Evolutionary conservation across 139 green algal species (phyloP), one percentile per base, ranked within the genome.

Genomic region (Zygnema circumcarinatum): DNA sequence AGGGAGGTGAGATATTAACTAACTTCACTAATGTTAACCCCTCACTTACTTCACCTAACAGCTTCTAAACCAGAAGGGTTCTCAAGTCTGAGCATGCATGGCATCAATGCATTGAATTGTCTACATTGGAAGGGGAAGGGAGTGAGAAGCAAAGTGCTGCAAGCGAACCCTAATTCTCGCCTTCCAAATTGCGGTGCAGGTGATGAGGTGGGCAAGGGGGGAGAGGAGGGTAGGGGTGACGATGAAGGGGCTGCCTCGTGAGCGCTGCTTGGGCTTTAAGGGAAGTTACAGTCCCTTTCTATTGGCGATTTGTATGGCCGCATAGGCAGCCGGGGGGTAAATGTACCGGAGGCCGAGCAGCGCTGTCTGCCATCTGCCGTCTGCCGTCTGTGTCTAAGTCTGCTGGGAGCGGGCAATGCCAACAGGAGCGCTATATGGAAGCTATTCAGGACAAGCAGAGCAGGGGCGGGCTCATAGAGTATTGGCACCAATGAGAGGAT

Each of bases 1-100:
- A 89, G 2, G 76, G 40, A 20, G 85, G 85, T 81, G 29, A 81
- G 73, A 25, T 81, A 56, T 81, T 25, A 25, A 76, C 25, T 79
- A 79, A 29, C 29, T 81, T 81, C n/a, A 25, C 47, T 62, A 62
- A 62, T 25, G 47, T 62, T 62, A 62, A 62, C 47, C 47, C 16
- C 7, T 62, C 47, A 62, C 47, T 62, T 62, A 16, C 16, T 62
- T 62, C 16, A 16, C 16, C 47, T 25, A 16, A 16, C 47, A 25
- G 47, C 47, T 16, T 62, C 47, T 25, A 16, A 62, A 62, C 7
- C 16, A 7, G 47, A 7, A 62, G 47, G 36, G 16, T 41, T 25
- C 3, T 56, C 3, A 41, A 56, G 16, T 78, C 7, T 25, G 7
- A 41, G 69, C 7, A 78, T 56, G 38, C 7, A 25, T 78, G 69